Conservation (phyloP, 108 stramenopile genomes). For the Cyclotella kingstonii region DNA sequence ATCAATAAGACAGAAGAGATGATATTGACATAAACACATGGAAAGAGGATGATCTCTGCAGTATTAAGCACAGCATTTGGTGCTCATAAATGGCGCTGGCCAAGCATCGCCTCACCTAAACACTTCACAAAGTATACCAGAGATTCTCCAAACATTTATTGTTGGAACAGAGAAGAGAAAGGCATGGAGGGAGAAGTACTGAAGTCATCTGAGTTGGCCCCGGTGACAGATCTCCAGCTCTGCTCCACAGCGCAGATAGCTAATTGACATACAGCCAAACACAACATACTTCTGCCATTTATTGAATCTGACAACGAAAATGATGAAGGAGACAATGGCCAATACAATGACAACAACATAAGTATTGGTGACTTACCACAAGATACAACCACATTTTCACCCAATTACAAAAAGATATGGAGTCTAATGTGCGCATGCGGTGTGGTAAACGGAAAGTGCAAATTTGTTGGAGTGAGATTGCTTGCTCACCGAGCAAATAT, state of each 20-base stretch:
- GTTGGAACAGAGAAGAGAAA: constrained; percentile 12
- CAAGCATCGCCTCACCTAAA: not conserved
- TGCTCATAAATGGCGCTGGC: no score
- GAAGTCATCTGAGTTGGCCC: constrained; percentile 8
- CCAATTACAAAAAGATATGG: not conserved
- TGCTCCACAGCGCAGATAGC: not conserved
- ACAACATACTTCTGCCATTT: not conserved
- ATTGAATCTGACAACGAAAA: no score
- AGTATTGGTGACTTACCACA: no score
- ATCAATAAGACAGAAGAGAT: no score
- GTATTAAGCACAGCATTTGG: no score
- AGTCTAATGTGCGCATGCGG: not conserved
- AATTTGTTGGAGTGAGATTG: constrained; percentile 3
- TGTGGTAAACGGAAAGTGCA: not conserved
- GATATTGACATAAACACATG: no score
- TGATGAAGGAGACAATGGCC: no score
- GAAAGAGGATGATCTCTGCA: no score
- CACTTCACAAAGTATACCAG: not conserved
- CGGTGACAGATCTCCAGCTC: not conserved
- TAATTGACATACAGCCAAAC: not conserved
- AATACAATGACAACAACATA: no score
- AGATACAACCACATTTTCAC: no score
- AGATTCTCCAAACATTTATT: not conserved
- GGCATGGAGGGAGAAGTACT: constrained; percentile 9
- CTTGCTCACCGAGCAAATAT: not conserved